phyloP scores from a whole-genome alignment of 257 asterid genomes.

The Mitragyna speciosa region DNA sequence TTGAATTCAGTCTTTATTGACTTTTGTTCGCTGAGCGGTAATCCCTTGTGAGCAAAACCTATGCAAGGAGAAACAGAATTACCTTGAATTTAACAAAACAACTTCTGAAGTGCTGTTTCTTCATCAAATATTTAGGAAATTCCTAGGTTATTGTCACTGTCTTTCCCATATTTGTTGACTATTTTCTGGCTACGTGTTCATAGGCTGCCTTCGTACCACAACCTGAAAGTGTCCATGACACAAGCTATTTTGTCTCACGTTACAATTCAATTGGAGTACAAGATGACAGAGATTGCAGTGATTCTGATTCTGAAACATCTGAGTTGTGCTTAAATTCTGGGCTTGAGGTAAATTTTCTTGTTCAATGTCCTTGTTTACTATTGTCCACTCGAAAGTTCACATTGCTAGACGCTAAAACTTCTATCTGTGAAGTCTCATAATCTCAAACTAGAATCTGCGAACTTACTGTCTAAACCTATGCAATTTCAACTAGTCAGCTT shows the following conservation, averaged over 20 bases:
- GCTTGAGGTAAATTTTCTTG: constrained; percentile 44
- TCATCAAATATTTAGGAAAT: not conserved
- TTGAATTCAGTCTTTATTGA: not conserved
- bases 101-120: not conserved
- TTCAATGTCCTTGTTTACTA: not conserved
- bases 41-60: not conserved
- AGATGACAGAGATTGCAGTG: constrained; percentile 48
- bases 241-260: constrained; percentile 85
- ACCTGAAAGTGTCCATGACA: constrained; percentile 83
- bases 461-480: not conserved
- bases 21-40: not conserved
- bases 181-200: constrained; percentile 19
- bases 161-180: not conserved
- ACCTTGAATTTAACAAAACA: not conserved
- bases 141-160: not conserved
- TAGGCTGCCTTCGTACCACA: constrained; percentile 94
- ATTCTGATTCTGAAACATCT: constrained; percentile 60
- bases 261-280: constrained; percentile 53
- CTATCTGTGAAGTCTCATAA: not conserved
- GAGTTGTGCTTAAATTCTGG: constrained; percentile 54
- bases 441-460: not conserved
- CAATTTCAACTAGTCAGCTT: not conserved
- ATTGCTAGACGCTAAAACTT: not conserved
- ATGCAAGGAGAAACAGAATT: not conserved
- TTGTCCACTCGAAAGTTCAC: not conserved